Evolutionary conservation across 2,329 filamentous ascomycete species (phyloP), one percentile per base, ranked within the genome.

Genomic region (Cladosporium sp.): DNA sequence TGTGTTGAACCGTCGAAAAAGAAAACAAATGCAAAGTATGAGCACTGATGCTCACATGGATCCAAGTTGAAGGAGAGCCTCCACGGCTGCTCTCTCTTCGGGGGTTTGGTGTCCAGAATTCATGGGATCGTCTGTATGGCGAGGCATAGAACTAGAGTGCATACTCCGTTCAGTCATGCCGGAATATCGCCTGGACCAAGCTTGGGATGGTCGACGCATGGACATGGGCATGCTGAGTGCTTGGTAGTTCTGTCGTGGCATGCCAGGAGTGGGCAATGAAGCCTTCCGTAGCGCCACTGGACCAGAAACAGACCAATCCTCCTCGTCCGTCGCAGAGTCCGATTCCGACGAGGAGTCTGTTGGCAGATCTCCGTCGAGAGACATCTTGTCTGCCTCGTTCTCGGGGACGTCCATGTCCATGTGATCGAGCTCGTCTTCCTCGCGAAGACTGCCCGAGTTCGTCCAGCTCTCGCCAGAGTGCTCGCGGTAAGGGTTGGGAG

Each of bases 371-470:
- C 86, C 78, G 62, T 88, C 86, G 42, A 89, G 78, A 54, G 91
- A 96, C 92, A 97, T 97, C 69, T 91, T 92, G 71, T 97, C 92
- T 30, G 87, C 91, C 68, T 94, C 90, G 61, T 91, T 79, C 67
- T 92, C 88, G 61, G 86, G 76, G 78, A 90, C 85, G 64, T 77
- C 79, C 57, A 81, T 75, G 60, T 80, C 77, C 56, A 74, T 72
- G 50, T 74, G 62, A 19, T 45, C 42, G 11, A 56, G 68, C 58
- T 81, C 78, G 53, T 82, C 79, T 55, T 75, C 57, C 68, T 78
- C 66, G 66, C 89, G 92, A 59, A 85, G 80, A 55, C 80, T 80
- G 42, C 49, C 41, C 18, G 88, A 90, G 57, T 79, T 84, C 47
- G 80, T 78, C 70, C 80, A 79, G 67, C 84, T 88, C 53, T 78